Conservation (phyloP, 345 rosid genomes). For the Eucalyptus camaldulensis region DNA sequence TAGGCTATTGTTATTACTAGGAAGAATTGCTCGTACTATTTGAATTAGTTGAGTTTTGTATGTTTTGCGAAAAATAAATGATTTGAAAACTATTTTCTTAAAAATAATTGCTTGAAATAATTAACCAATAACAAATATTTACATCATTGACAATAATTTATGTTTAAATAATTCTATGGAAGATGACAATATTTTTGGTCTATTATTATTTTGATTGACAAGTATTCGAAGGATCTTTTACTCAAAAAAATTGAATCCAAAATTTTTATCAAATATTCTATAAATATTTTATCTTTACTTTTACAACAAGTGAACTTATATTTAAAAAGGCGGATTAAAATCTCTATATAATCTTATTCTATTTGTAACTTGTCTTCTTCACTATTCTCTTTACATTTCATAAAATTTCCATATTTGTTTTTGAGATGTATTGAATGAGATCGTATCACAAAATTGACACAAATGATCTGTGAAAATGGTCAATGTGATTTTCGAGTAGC, state of each 20-base stretch:
- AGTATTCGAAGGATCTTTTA: background rate
- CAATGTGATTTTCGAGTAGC: no score
- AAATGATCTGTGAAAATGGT: accelerated
- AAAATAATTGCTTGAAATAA: background rate
- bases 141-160: no score
- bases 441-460: no score
- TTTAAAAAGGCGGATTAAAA: accelerated
- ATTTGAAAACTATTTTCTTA: background rate
- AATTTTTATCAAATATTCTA: background rate
- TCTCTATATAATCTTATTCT: no score
- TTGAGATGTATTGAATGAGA: no score
- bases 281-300: background rate
- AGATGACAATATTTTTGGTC: no score
- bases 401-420: no score
- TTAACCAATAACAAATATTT: no score
- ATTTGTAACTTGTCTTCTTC: no score
- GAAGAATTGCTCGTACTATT: background rate
- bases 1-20: background rate
- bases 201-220: background rate
- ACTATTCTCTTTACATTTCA: no score
- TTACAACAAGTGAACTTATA: background rate
- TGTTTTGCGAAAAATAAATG: accelerated
- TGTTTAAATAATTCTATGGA: accelerated
- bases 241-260: background rate
- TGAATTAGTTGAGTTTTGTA: background rate